Conservation (phyloP, 2,329 filamentous ascomycete genomes). For the Phyllosticta citrichinensis region DNA sequence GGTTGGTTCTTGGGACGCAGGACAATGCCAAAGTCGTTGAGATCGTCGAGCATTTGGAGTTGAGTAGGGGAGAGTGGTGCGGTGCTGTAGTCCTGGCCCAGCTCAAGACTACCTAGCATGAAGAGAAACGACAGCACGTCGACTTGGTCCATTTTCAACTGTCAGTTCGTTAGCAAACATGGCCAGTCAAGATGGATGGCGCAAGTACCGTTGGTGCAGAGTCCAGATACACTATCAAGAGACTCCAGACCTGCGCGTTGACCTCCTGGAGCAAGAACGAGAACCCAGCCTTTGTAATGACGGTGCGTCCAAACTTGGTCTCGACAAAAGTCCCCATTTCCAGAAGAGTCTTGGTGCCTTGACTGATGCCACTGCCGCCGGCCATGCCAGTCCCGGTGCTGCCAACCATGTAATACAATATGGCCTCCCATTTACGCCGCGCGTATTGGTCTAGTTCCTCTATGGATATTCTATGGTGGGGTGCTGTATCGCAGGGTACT, state of each 20-base stretch:
- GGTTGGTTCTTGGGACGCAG: slow-evolving; percentile 46
- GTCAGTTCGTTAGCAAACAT: neutral
- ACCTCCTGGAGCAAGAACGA: slow-evolving; percentile 90
- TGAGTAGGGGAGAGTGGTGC: slow-evolving; percentile 72
- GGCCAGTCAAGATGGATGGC: neutral
- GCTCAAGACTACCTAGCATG: slow-evolving; percentile 83
- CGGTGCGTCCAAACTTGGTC: slow-evolving; percentile 43
- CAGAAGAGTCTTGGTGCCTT: slow-evolving; percentile 72
- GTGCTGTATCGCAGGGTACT: slow-evolving; percentile 61
- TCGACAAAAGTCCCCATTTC: slow-evolving; percentile 74
- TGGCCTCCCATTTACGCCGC: slow-evolving; percentile 85
- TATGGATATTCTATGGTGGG: slow-evolving; percentile 53
- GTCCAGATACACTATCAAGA: slow-evolving; percentile 87
- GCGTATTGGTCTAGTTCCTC: slow-evolving; percentile 74
- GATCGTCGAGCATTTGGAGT: slow-evolving; percentile 76
- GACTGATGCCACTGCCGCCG: slow-evolving; percentile 27
- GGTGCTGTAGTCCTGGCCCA: slow-evolving; percentile 85
- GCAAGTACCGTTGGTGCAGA: slow-evolving; percentile 41
- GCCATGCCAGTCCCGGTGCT: slow-evolving; percentile 39
- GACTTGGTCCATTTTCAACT: slow-evolving; percentile 70
- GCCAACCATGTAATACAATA: slow-evolving; percentile 89
- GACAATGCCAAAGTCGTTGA: slow-evolving; percentile 87
- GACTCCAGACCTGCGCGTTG: slow-evolving; percentile 93
- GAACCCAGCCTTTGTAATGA: slow-evolving; percentile 88
- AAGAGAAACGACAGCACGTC: slow-evolving; percentile 96